These are phyloP conservation scores for Aphanomyces stellatus DNA, from an alignment of 352 stramenopile genomes.

Conservation along the genomic window DNA sequence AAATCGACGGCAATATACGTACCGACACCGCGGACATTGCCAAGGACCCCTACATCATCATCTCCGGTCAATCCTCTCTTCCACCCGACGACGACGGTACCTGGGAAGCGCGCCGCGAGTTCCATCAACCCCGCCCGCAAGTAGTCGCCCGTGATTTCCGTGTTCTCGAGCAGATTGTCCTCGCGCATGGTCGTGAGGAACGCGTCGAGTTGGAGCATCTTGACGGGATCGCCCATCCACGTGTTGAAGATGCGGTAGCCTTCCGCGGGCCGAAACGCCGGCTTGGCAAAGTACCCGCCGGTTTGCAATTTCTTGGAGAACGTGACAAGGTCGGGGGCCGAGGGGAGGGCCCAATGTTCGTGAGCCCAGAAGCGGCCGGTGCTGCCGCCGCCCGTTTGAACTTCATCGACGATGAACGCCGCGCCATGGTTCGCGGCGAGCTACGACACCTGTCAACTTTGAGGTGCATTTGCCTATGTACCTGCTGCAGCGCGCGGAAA, in stretches of 20 bases:
- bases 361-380: constrained; percentile 82
- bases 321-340: constrained; percentile 71
- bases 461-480: not conserved
- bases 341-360: constrained; percentile 68
- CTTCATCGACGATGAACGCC: constrained; percentile 80
- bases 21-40: constrained; percentile 64
- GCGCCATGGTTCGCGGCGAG: constrained; percentile 50
- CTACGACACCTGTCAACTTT: not conserved
- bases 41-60: constrained; percentile 27
- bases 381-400: constrained; percentile 72
- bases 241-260: constrained; percentile 84
- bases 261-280: constrained; percentile 55
- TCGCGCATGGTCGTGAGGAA: constrained; percentile 57
- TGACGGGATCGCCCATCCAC: constrained; percentile 80
- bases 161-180: constrained; percentile 61
- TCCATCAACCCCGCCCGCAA: constrained; percentile 43
- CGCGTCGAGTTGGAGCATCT: constrained; percentile 73
- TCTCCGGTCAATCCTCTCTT: no score
- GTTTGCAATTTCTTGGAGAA: constrained; percentile 85
- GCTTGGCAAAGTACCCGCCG: constrained; percentile 71
- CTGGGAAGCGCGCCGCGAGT: constrained; percentile 40
- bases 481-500: constrained; percentile 44
- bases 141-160: constrained; percentile 57
- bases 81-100: not conserved
- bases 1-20: constrained; percentile 79